Conservation (phyloP, 1,284 basidiomycete genomes). For the Pascua sp. region DNA sequence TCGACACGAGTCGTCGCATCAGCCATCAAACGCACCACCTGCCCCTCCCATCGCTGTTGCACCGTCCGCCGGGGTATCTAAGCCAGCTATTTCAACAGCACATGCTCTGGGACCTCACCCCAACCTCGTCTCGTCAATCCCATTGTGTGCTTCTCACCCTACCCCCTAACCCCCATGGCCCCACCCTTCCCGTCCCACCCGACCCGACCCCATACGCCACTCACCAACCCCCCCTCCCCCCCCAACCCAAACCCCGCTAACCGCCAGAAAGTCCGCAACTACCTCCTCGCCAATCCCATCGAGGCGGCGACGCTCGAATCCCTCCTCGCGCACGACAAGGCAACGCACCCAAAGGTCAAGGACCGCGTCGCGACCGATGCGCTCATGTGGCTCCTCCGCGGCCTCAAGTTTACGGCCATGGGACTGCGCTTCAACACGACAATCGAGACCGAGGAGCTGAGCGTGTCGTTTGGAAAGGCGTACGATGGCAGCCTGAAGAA, state of each 20-base stretch:
- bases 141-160: too few species aligned
- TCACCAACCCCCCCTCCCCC: background rate
- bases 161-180: too few species aligned
- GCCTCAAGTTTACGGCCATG: constrained; percentile 84
- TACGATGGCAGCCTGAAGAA: constrained; percentile 81
- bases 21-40: too few species aligned
- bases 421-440: constrained; percentile 71
- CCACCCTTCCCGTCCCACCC: too few species aligned
- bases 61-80: too few species aligned
- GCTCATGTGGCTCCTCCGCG: constrained; percentile 86
- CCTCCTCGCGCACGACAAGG: constrained; percentile 79
- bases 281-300: constrained; percentile 65
- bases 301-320: constrained; percentile 75
- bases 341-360: constrained; percentile 34
- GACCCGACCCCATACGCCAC: too few species aligned
- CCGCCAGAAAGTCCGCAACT: constrained; percentile 77
- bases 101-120: too few species aligned
- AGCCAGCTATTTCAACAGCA: too few species aligned
- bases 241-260: too few species aligned
- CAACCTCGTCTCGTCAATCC: too few species aligned
- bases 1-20: too few species aligned
- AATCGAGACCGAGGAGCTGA: constrained; percentile 68
- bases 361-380: constrained; percentile 72
- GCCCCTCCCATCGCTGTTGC: too few species aligned
- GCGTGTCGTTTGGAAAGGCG: constrained; percentile 70